These are phyloP conservation scores for Anethum foeniculum DNA, from an alignment of 140 eudicot species.

Conservation along the genomic window DNA sequence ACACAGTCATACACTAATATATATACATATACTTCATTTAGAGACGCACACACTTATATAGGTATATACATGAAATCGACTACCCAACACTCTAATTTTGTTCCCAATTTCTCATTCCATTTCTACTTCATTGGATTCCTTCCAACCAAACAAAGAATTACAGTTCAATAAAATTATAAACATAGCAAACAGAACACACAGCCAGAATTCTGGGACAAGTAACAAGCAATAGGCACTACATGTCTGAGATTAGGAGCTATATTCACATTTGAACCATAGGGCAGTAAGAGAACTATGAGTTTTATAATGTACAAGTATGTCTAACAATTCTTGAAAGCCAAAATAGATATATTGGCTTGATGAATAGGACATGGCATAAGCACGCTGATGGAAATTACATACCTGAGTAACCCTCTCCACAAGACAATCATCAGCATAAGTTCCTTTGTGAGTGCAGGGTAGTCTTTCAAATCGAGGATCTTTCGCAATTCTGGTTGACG, in stretches of 20 bases:
- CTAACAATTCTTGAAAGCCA: not conserved
- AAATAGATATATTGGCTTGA: not conserved
- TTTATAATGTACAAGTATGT: not conserved
- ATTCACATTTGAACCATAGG: not conserved
- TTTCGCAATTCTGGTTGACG: constrained; percentile 74
- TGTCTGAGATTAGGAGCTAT: not conserved
- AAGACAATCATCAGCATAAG: constrained; percentile 97
- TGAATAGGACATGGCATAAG: constrained; percentile 1
- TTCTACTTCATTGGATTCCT: not conserved
- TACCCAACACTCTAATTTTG: no score
- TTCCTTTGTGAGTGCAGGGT: constrained; percentile 93
- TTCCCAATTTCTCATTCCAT: not conserved
- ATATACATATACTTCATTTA: no score
- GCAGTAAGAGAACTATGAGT: not conserved
- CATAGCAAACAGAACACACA: no score
- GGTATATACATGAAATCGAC: no score
- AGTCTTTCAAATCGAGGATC: constrained; percentile 99
- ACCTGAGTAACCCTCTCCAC: constrained; percentile 97
- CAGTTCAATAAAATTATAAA: not conserved
- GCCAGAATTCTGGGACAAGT: not conserved
- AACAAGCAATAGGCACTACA: not conserved
- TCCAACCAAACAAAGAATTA: not conserved
- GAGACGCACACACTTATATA: no score
- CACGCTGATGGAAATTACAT: constrained; percentile 6
- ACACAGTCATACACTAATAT: no score